A percentile compares a stretch with the other conserved stretches of the same genome.
Conservation (phyloP, 2,329 filamentous ascomycete species). For the Aspergillus brunneoviolaceus region DNA sequence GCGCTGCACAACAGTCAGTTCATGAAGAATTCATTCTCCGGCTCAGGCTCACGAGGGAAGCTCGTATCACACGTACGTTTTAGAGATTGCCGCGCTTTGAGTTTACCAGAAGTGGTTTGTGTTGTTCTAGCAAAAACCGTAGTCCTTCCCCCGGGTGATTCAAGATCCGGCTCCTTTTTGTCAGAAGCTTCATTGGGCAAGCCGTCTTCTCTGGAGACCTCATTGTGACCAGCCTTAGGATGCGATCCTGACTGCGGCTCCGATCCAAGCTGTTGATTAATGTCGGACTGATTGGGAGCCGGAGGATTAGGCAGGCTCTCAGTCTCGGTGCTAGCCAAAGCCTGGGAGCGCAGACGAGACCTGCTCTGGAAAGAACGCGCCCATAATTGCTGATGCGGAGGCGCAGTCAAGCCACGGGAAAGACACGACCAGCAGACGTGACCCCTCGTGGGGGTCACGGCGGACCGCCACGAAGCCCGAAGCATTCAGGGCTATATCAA, state of each 20-base stretch:
- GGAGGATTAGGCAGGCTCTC: neutral
- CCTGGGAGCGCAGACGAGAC: conserved; percentile 16
- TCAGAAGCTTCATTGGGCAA: too few species aligned
- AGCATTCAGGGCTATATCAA: conserved; percentile 33
- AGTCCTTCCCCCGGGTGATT: too few species aligned
- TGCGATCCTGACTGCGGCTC: too few species aligned
- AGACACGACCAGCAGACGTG: conserved; percentile 40
- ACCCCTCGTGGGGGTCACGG: conserved; percentile 33
- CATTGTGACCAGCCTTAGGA: neutral
- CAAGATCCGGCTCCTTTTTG: too few species aligned
- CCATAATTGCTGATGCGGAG: conserved; percentile 10
- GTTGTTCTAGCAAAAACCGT: too few species aligned
- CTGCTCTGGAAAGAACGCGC: conserved; percentile 29
- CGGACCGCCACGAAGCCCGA: conserved; percentile 37
- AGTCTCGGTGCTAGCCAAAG: neutral
- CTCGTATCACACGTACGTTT: conserved; percentile 15
- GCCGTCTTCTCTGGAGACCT: too few species aligned
- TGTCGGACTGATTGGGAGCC: neutral
- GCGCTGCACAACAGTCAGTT: conserved; percentile 25
- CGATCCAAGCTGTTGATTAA: neutral
- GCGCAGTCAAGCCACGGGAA: conserved; percentile 25
- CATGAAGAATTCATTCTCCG: neutral
- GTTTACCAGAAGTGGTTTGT: too few species aligned
- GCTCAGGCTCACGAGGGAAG: neutral
- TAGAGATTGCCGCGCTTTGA: neutral